These are phyloP conservation scores for Salisapilia sapeloensis DNA, from an alignment of 352 stramenopile species.

Conservation along the genomic window DNA sequence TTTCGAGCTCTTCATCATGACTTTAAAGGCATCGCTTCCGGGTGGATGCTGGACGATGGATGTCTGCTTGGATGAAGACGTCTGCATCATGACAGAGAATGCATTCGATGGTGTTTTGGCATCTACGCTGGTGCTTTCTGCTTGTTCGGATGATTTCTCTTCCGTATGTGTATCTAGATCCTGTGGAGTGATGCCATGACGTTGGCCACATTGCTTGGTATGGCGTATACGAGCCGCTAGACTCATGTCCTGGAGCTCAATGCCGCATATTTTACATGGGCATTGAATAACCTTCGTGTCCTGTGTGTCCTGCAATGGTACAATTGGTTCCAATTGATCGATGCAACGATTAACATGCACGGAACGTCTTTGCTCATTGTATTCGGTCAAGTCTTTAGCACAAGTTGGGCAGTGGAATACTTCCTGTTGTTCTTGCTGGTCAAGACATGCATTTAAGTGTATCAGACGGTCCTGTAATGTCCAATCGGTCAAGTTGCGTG, in stretches of 20 bases:
- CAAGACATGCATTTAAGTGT: slow-evolving; percentile 69
- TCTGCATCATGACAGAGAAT: slow-evolving; percentile 40
- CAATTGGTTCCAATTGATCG: slow-evolving; percentile 7
- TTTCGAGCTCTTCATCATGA: slow-evolving; percentile 67
- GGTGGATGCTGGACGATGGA: slow-evolving; percentile 1
- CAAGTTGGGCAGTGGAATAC: slow-evolving; percentile 39
- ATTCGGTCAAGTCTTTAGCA: slow-evolving; percentile 32
- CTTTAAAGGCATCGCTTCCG: slow-evolving; percentile 54
- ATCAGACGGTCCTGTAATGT: slow-evolving; percentile 22
- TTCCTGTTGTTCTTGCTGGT: slow-evolving; percentile 10
- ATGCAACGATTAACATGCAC: slow-evolving; percentile 60
- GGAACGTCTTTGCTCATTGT: slow-evolving; percentile 37
- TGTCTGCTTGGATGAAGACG: slow-evolving; percentile 4
- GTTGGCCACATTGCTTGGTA: slow-evolving; percentile 55
- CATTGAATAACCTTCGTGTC: slow-evolving; percentile 8
- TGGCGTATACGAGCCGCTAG: slow-evolving; percentile 45
- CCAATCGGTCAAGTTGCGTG: slow-evolving; percentile 32
- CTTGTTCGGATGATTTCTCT: no score
- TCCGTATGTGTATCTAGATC: slow-evolving; percentile 13
- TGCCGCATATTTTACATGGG: slow-evolving; percentile 52
- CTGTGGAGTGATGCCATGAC: slow-evolving; percentile 36
- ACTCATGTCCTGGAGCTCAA: slow-evolving; percentile 16
- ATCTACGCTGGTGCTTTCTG: not conserved
- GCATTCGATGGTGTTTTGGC: slow-evolving; percentile 10
- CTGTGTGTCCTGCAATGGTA: not conserved